Evolutionary conservation across 805 yeast genomes (phyloP), one percentile per base, ranked within the genome.

Genomic region (Ogataea corticis): DNA sequence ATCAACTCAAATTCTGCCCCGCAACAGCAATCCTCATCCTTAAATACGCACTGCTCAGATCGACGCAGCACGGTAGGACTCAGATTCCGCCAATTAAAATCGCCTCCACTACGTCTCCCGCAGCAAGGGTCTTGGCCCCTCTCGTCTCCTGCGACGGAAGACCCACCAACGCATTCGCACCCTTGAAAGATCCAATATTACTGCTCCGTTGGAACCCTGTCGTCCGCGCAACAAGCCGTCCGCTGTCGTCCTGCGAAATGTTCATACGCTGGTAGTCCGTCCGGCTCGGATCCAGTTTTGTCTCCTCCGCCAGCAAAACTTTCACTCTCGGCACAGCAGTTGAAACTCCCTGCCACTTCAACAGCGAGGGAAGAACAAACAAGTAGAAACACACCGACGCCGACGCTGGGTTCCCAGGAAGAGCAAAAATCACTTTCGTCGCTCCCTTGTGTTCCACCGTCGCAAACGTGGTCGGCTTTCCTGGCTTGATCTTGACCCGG

Each of bases 391-490:
- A 73, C 1, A 76, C 82, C 4, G 69, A 61, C 1, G 79, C 79
- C 4, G 81, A 75, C 0, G 79, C 82, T 7, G 83, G 83, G 49
- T 77, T 77, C 2, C 83, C 83, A 0, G 83, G 83, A 2, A 77
- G 62, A 0, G 77, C 80, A 60, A 77, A 73, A 1, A 77, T 66
- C 3, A 65, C 55, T 42, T 64, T 72, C 5, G 33, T 56, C 4
- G 17, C 35, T 2, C 55, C 56, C 9, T 49, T 44, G 10, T 31
- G 7, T 12, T 46, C 52, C 0, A 78, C 75, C 0, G 80, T 75
- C 0, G 81, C 82, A 64, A 76, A 77, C 1, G 83, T 77, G 1
- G 80, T 73, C 2, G 83, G 83, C 49, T 77, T 77, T 0, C 83
- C 83, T 1, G 83, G 83, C 51, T 77, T 77, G 80, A 77, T 77